Conservation (phyloP, 192 early-diverging fungal genomes). For the Umbelopsis vinacea region DNA sequence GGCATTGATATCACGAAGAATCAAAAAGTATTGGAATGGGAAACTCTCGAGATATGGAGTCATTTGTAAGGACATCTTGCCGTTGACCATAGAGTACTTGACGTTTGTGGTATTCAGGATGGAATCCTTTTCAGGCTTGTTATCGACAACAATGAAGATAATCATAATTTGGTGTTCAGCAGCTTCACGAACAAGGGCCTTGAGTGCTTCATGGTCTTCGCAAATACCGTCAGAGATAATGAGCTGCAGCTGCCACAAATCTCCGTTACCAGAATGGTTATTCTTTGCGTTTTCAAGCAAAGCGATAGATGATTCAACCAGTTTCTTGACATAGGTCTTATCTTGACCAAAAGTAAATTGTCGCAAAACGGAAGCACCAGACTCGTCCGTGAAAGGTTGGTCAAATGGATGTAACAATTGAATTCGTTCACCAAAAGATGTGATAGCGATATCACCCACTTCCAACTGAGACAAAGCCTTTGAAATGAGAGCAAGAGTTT, state of each 20-base stretch:
- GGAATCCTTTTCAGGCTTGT: constrained; percentile 77
- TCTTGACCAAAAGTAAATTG: constrained; percentile 92
- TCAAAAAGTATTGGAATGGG: constrained; percentile 97
- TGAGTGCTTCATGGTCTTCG: constrained; percentile 88
- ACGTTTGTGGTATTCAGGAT: constrained; percentile 92
- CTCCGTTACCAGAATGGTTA: constrained; percentile 50
- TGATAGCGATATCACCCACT: constrained; percentile 89
- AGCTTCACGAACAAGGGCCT: constrained; percentile 82
- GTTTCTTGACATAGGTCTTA: constrained; percentile 81
- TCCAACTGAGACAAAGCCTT: constrained; percentile 94
- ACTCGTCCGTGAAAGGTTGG: constrained; percentile 83
- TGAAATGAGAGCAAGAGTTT: constrained; percentile 90
- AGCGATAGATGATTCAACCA: constrained; percentile 85
- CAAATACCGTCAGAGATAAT: constrained; percentile 97
- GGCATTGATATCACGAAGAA: constrained; percentile 85
- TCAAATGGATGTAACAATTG: constrained; percentile 95
- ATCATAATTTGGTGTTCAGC: constrained; percentile 90
- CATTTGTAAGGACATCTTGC: constrained; percentile 69
- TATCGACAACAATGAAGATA: constrained; percentile 95
- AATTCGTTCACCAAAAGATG: constrained; percentile 89
- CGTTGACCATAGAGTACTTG: constrained; percentile 70
- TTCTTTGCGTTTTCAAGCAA: constrained; percentile 78
- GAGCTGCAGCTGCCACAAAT: constrained; percentile 96
- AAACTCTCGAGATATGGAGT: constrained; percentile 92
- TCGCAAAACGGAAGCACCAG: constrained; percentile 89